Percentiles rank a stretch among this genome's conserved stretches.
These are phyloP conservation scores for Ceratocystis alfenasii DNA, from an alignment of 2,329 filamentous ascomycete species.

Conservation along the genomic window DNA sequence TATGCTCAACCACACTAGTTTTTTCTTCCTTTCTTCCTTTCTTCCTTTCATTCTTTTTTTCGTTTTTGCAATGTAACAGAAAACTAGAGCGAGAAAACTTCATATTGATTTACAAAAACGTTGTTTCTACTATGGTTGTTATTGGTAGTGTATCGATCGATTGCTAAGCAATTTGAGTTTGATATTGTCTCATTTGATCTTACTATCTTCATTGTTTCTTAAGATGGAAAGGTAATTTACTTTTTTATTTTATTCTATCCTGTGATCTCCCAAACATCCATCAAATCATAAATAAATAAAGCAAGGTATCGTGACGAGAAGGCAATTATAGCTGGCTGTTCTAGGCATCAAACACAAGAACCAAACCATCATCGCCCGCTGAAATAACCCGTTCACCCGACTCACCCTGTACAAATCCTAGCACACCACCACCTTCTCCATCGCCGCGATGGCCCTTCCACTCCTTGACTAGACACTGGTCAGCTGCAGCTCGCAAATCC, in stretches of 20 bases:
- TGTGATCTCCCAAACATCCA: neutral
- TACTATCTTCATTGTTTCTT: too few species aligned
- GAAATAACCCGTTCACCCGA: constrained; percentile 67
- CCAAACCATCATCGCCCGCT: constrained; percentile 73
- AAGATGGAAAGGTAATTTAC: neutral
- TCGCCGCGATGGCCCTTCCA: constrained; percentile 83
- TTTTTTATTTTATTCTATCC: constrained; percentile 16
- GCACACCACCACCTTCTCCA: constrained; percentile 74
- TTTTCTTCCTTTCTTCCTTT: neutral
- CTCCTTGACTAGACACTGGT: constrained; percentile 61
- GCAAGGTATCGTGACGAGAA: neutral
- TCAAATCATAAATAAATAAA: constrained; percentile 5
- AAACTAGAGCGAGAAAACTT: neutral
- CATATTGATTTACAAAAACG: neutral
- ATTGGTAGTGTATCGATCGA: too few species aligned
- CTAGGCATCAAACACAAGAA: constrained; percentile 53
- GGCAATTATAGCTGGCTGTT: constrained; percentile 11
- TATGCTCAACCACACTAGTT: neutral
- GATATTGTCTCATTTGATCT: neutral
- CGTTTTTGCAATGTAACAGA: neutral
- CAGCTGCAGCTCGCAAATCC: constrained; percentile 60
- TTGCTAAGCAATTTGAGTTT: neutral
- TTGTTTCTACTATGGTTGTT: too few species aligned
- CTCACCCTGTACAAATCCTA: constrained; percentile 79
- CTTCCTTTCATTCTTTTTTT: neutral